Evolutionary conservation across 805 yeast species (phyloP).

Genomic region (Candida patagonica): DNA sequence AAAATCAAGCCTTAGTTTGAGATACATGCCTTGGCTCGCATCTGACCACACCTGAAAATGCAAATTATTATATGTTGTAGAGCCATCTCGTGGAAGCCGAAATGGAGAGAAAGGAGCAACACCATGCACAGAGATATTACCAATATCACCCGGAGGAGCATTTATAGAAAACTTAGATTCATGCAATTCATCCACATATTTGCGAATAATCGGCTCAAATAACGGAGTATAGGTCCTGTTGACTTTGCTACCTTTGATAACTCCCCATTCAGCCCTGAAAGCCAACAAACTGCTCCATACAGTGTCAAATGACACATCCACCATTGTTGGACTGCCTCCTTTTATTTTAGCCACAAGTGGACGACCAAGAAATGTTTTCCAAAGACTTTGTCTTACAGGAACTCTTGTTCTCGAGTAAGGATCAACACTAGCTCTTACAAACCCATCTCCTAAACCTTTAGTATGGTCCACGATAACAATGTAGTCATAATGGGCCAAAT

Average conservation of each 20-base stretch:
- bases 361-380: constrained; percentile 19
- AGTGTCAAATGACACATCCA: constrained; percentile 41
- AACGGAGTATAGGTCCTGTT: constrained; percentile 2
- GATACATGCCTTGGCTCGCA: constrained; percentile 12
- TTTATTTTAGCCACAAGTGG: constrained; percentile 30
- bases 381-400: constrained; percentile 14
- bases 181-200: constrained; percentile 50
- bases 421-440: constrained; percentile 23
- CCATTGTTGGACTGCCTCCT: constrained; percentile 35
- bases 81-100: constrained; percentile 1
- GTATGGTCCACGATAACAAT: constrained; percentile 38
- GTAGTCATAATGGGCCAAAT: constrained; percentile 38
- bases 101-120: constrained; percentile 64
- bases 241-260: constrained; percentile 16
- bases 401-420: constrained; percentile 19
- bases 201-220: constrained; percentile 61
- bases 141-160: constrained; percentile 32
- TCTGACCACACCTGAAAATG: constrained; percentile 27
- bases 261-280: constrained; percentile 27
- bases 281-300: constrained; percentile 57
- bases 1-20: constrained; percentile 38
- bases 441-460: constrained; percentile 10
- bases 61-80: constrained; percentile 14
- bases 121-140: constrained; percentile 44
- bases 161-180: constrained; percentile 78